A percentile compares a stretch with the other conserved stretches of the same genome.
These are phyloP conservation scores for Botrytis porri DNA, from an alignment of 2,329 filamentous ascomycete genomes.

Conservation along the genomic window DNA sequence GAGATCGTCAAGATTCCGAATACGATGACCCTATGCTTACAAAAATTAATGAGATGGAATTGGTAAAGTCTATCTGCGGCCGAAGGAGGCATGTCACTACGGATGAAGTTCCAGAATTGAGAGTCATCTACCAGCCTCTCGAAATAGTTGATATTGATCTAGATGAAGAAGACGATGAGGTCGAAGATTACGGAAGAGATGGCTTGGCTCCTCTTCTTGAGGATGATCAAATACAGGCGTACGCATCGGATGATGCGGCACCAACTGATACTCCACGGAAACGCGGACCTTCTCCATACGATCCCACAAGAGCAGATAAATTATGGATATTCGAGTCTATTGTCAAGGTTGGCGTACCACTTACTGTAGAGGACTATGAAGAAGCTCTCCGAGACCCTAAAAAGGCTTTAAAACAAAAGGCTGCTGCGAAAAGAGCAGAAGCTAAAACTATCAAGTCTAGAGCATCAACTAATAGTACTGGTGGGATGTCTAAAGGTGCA, in stretches of 20 bases:
- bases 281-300: conserved; percentile 50
- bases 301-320: conserved; percentile 63
- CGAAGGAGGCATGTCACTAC: conserved; percentile 69
- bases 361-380: conserved; percentile 65
- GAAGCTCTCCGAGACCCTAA: conserved; percentile 37
- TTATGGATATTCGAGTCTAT: conserved; percentile 67
- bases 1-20: conserved; percentile 41
- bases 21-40: conserved; percentile 39
- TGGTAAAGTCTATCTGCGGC: conserved; percentile 66
- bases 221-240: conserved; percentile 57
- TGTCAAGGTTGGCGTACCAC: conserved; percentile 61
- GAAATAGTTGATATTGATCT: conserved; percentile 77
- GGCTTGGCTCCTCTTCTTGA: conserved; percentile 57
- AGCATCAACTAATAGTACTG: conserved; percentile 25
- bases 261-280: conserved; percentile 33
- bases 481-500: conserved; percentile 36
- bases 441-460: conserved; percentile 10
- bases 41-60: conserved; percentile 47
- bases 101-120: conserved; percentile 72
- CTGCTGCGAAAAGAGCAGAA: conserved; percentile 30
- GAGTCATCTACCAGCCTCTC: conserved; percentile 73
- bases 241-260: conserved; percentile 31
- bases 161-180: conserved; percentile 58
- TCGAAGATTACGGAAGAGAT: conserved; percentile 45
- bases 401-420: conserved; percentile 29